Evolutionary conservation across 2,329 filamentous ascomycete species (phyloP), one percentile per base, ranked within the genome.

Genomic region (Byssochlamys sp.): DNA sequence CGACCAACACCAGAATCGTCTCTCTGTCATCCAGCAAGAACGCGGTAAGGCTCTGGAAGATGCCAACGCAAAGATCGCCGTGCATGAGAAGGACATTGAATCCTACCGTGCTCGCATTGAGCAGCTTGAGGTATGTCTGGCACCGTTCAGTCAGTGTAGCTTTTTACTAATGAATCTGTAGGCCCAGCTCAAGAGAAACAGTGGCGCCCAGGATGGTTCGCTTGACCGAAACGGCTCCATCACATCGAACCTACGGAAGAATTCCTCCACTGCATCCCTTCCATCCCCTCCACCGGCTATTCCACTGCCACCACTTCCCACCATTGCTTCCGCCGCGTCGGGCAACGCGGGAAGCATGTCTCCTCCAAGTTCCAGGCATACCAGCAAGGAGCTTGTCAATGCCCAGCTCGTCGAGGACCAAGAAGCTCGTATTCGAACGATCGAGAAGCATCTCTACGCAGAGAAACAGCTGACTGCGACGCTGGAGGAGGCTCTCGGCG

Each of bases 381-480:
- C 84, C 19, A 95, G 90, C 79, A 95, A 94, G 71, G 90, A 96
- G 67, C 82, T 85, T 57, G 80, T 86, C 55, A 82, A 87, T 59
- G 84, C 86, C 54, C 91, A 96, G 67, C 82, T 95, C 57, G 90
- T 92, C 59, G 92, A 97, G 68, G 94, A 99, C 66, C 91, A 96
- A 72, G 94, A 99, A 71, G 89, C 90, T 50, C 91, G 91, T 62
- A 95, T 99, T 69, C 87, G 89, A 59, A 95, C 90, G 5, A 95
- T 99, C 61, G 92, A 99, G 79, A 97, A 96, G 78, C 91, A 97
- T 69, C 82, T 99, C 26, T 88, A 89, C 63, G 94, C 94, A 2
- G 94, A 99, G 79, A 95, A 95, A 71, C 92, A 97, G 73, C 85
- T 99, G 59, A 99, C 92, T 0, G 87, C 90, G 53, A 97, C 92